Evolutionary conservation across 1,139 yeast species (phyloP).

Genomic region (Torulaspora pretoriensis): DNA sequence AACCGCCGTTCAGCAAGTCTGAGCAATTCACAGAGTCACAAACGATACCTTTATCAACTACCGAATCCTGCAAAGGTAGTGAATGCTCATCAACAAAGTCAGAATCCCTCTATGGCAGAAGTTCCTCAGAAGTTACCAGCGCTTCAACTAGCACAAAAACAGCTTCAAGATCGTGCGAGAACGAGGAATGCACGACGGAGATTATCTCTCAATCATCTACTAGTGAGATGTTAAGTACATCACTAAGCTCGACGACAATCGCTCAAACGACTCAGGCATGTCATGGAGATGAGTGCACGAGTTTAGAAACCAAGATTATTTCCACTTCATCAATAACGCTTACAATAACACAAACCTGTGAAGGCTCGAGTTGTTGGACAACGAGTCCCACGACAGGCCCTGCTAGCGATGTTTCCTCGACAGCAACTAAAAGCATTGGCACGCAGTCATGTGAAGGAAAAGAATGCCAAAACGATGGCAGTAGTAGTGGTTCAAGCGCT

Average conservation of each 20-base stretch:
- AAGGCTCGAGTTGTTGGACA: not conserved
- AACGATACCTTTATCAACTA: not conserved
- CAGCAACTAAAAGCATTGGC: not conserved
- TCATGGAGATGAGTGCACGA: too few species aligned
- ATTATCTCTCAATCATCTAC: too few species aligned
- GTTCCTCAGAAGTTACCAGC: not conserved
- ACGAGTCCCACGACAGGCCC: not conserved
- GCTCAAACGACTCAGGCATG: too few species aligned
- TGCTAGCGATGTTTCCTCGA: not conserved
- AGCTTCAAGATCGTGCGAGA: too few species aligned
- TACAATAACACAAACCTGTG: slow-evolving; percentile 3
- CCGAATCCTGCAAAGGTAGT: not conserved
- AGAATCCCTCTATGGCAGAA: not conserved
- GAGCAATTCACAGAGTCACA: not conserved
- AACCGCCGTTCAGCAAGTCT: not conserved
- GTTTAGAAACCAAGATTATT: too few species aligned
- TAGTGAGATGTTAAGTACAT: too few species aligned
- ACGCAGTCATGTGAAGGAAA: not conserved
- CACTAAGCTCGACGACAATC: too few species aligned
- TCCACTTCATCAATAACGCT: not conserved
- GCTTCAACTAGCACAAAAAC: too few species aligned
- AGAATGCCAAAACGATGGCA: not conserved
- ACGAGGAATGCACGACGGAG: too few species aligned
- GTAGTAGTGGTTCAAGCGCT: not conserved
- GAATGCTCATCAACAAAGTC: not conserved